Evolutionary conservation across 75 land plant genomes (phyloP).

Genomic region (Chamaecyparis obtusa): DNA sequence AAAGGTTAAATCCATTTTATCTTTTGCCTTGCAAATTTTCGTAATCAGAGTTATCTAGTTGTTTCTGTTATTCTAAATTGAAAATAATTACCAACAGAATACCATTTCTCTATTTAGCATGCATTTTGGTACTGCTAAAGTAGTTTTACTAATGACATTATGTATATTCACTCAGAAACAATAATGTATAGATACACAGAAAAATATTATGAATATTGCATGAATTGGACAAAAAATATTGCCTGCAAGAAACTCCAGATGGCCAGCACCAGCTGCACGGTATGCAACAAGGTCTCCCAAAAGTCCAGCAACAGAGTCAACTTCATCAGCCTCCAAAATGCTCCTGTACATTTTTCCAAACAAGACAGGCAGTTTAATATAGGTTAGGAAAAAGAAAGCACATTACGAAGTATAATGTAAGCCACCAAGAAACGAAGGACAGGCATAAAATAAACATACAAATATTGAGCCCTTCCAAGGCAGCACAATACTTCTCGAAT

Average conservation of each 20-base stretch:
- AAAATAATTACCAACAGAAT: background rate
- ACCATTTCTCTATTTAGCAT: background rate
- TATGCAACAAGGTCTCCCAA: slow-evolving; percentile 88
- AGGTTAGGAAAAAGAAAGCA: background rate
- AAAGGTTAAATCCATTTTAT: background rate
- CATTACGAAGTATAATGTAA: slow-evolving; percentile 1
- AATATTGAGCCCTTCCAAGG: slow-evolving; percentile 74
- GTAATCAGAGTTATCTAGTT: background rate
- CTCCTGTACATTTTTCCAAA: slow-evolving; percentile 32
- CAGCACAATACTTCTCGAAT: slow-evolving; percentile 89
- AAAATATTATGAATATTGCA: background rate
- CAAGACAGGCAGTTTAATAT: background rate
- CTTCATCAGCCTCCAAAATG: slow-evolving; percentile 80
- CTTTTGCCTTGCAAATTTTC: background rate
- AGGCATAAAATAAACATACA: slow-evolving; percentile 41
- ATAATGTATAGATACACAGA: background rate
- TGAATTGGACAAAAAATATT: background rate
- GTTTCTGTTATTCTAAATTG: background rate
- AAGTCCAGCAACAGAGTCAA: slow-evolving; percentile 73
- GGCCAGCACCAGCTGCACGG: slow-evolving; percentile 91
- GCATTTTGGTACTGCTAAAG: background rate
- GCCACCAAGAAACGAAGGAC: background rate
- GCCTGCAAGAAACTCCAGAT: slow-evolving; percentile 91
- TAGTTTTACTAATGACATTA: background rate
- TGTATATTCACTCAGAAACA: background rate